Conservation (phyloP, 345 rosid genomes). For the Gossypium ekmanianum region DNA sequence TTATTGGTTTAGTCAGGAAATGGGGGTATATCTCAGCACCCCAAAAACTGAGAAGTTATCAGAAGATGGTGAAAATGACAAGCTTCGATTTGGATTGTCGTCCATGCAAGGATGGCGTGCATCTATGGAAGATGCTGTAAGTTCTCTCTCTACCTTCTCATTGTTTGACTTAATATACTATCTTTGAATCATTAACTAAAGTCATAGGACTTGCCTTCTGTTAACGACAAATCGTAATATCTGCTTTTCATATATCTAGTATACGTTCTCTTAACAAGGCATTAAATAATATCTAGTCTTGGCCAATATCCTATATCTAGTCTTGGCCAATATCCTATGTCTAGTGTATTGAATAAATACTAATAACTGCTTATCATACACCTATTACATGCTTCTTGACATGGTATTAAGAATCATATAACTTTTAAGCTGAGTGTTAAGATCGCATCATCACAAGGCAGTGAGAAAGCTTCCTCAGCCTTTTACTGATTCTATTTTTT, state of each 20-base stretch:
- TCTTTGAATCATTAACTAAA: neutral
- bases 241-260: neutral
- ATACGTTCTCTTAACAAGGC: neutral
- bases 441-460: neutral
- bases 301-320: neutral
- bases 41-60: conserved; percentile 77
- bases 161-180: neutral
- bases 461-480: neutral
- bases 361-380: neutral
- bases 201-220: neutral
- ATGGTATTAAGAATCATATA: neutral
- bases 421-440: neutral
- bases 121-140: conserved; percentile 88
- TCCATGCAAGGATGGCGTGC: conserved; percentile 95
- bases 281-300: neutral
- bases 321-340: neutral
- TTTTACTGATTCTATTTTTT: neutral
- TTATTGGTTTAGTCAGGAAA: conserved; percentile 25
- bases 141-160: conserved; percentile 18
- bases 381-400: neutral
- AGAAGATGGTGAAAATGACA: conserved; percentile 65
- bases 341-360: neutral
- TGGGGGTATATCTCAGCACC: conserved; percentile 78
- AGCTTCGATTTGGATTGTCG: conserved; percentile 59
- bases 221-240: neutral